phyloP scores from a whole-genome alignment of 345 rosid species.

The Brassica rapa region DNA sequence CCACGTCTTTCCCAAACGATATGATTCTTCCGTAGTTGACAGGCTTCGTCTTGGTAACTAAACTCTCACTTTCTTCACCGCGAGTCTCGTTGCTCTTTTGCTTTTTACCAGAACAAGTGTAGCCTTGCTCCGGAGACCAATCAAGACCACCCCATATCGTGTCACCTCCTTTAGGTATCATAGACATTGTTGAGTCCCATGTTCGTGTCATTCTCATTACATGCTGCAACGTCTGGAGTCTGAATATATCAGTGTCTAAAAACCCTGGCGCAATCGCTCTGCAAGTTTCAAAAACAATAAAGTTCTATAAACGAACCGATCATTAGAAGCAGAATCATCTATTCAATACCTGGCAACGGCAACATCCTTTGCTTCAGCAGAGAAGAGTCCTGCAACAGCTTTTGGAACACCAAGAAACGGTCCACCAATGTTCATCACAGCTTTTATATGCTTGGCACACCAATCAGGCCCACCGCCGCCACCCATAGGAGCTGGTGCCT shows the following conservation, averaged over 20 bases:
- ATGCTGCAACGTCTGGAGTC: constrained; percentile 80
- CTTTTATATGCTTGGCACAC: constrained; percentile 92
- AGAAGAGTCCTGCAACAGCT: constrained; percentile 84
- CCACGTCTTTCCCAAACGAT: constrained; percentile 83
- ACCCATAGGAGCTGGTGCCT: constrained; percentile 96
- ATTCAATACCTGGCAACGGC: constrained; percentile 81
- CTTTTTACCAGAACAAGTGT: constrained; percentile 46
- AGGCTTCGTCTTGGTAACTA: constrained; percentile 43
- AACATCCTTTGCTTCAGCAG: constrained; percentile 92
- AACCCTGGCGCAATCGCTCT: constrained; percentile 94
- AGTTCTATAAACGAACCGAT: background rate
- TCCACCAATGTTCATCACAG: constrained; percentile 91
- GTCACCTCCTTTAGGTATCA: constrained; percentile 94
- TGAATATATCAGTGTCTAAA: constrained; percentile 74
- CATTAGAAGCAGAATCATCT: background rate
- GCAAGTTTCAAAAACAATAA: constrained; percentile 35
- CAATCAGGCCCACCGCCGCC: constrained; percentile 95
- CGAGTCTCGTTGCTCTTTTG: constrained; percentile 51
- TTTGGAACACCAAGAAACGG: constrained; percentile 96
- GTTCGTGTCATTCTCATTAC: constrained; percentile 85
- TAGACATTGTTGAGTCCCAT: constrained; percentile 98
- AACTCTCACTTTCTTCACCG: constrained; percentile 37
- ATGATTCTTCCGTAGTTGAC: constrained; percentile 81
- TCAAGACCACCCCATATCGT: constrained; percentile 95
- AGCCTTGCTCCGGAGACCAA: constrained; percentile 87